Evolutionary conservation across 176 grass and related monocot species (phyloP).

Genomic region (Triticum aestivum): IWGSC_CS_RefSeq_v2.1 NC_057794.1:593588097-593588596

Average conservation of each 20-base stretch:
- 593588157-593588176: constrained; percentile 70
- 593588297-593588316: constrained; percentile 18
- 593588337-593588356: neutral
- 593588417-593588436: neutral
- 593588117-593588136: constrained; percentile 73
- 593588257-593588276: constrained; percentile 1
- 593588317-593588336: neutral
- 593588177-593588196: constrained; percentile 46
- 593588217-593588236: constrained; percentile 11
- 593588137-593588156: constrained; percentile 73
- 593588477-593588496: constrained; percentile 18
- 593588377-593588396: constrained; percentile 2
- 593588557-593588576: constrained; percentile 8
- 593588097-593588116: constrained; percentile 86
- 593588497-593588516: neutral
- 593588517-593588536: neutral
- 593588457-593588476: constrained; percentile 3
- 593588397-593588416: constrained; percentile 16
- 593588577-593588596: neutral
- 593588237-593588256: neutral
- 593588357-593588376: neutral
- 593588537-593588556: neutral
- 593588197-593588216: neutral
- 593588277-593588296: neutral
- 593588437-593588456: constrained; percentile 21